Evolutionary conservation across 495 filamentous ascomycete species (phyloP), one percentile per base, ranked within the genome.

Genomic region (Cenococcum geophilum): DNA sequence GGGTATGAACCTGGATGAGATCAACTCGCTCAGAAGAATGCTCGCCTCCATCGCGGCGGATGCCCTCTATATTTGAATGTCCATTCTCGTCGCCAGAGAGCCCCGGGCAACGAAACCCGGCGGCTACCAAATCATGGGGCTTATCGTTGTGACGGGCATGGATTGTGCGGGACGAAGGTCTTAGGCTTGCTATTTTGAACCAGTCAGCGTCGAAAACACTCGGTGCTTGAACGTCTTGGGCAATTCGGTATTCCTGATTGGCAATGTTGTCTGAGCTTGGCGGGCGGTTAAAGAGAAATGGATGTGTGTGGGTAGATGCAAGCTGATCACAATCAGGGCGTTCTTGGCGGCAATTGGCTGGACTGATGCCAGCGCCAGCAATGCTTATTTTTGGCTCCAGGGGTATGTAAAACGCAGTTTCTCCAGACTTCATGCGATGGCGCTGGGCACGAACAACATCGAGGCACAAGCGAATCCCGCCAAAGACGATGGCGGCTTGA

Each of bases 61-160:
- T 18, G 58, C 35, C 23, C 60, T 68, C 65, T 64, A 68, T 68
- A 68, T 68, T 67, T 67, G 57, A 57, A 53, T 60, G 34, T 16
- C 11, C 53, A 18, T 37, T 37, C 53, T 56, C 16, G 32, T 12
- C 27, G 35, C 11, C 55, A n/a, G 34, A 32, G 14, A 58, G 57
- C 61, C 61, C 61, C 52, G 60, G 54, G 60, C 50, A 32, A 47
- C 42, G 36, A 21, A 47, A 49, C 36, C 36, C 40, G 61, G 66
- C 66, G 66, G 62, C 47, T 68, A 68, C 14, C 59, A 58, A 48
- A 49, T 40, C 34, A 45, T 20, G 48, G 14, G 11, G 14, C 11
- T 12, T 47, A 25, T 34, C 14, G 43, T 23, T 58, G 56, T 62
- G 66, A 65, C 49, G 47, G 23, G 45, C 37, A 5, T 20, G 55